These are phyloP conservation scores for Debaryomyces psychrophilus DNA, from an alignment of 1,139 yeast genomes.

Conservation along the genomic window DNA sequence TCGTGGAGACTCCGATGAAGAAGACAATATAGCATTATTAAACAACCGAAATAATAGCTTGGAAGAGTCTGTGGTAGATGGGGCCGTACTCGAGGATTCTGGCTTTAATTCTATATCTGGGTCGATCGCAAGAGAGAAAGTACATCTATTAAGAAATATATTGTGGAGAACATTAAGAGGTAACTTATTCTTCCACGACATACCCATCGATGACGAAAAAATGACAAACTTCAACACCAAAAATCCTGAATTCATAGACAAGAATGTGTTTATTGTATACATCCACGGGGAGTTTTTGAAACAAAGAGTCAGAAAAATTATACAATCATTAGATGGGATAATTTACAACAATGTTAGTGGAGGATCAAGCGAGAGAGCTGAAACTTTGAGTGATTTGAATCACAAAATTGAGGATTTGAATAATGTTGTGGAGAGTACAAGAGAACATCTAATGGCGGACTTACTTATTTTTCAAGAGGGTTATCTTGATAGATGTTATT, in stretches of 20 bases:
- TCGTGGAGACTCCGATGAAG: conserved; percentile 24
- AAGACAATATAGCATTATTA: conserved; percentile 40
- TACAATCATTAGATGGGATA: conserved; percentile 82
- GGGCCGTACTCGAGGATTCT: conserved; percentile 47
- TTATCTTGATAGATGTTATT: conserved; percentile 39
- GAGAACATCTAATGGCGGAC: conserved; percentile 71
- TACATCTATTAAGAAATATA: conserved; percentile 51
- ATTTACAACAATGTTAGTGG: conserved; percentile 69
- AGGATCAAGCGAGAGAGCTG: conserved; percentile 49
- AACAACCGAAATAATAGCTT: conserved; percentile 28
- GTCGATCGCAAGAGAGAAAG: conserved; percentile 47
- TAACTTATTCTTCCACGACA: conserved; percentile 52
- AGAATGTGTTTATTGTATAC: conserved; percentile 80
- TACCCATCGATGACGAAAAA: conserved; percentile 43
- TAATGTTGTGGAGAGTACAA: conserved; percentile 70
- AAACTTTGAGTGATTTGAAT: conserved; percentile 64
- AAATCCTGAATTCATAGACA: conserved; percentile 52
- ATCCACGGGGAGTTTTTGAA: conserved; percentile 83
- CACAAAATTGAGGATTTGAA: conserved; percentile 48
- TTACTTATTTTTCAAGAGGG: conserved; percentile 66
- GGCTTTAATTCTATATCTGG: conserved; percentile 55
- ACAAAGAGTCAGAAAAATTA: conserved; percentile 68
- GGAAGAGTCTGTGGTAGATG: conserved; percentile 30
- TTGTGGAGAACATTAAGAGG: conserved; percentile 61
- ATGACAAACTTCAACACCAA: conserved; percentile 41